Conservation (phyloP, 331 rosid species). For the Prunus yedoensis region DNA sequence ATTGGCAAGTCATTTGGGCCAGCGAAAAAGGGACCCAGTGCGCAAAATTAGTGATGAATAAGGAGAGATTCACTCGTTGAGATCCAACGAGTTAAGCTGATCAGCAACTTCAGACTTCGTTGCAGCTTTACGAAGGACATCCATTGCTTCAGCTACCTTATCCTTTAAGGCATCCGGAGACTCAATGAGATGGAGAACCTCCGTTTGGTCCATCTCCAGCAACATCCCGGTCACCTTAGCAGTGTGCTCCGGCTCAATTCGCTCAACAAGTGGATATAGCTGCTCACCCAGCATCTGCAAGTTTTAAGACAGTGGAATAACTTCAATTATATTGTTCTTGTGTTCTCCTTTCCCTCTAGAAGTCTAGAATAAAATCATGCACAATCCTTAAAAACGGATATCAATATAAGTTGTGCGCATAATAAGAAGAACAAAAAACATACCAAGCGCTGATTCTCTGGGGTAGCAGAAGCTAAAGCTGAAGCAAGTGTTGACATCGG, state of each 20-base stretch:
- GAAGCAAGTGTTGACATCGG: constrained; percentile 69
- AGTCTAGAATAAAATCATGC: neutral
- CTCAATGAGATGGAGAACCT: constrained; percentile 91
- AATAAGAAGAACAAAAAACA: neutral
- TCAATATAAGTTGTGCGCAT: neutral
- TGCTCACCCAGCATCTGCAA: constrained; percentile 87
- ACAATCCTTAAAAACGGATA: neutral
- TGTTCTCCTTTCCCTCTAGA: neutral
- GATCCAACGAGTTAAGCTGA: constrained; percentile 48
- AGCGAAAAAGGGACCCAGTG: constrained; percentile 9
- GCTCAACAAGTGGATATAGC: constrained; percentile 78
- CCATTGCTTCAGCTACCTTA: constrained; percentile 87
- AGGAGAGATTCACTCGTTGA: constrained; percentile 43
- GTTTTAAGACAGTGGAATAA: neutral
- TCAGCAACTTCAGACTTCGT: constrained; percentile 56
- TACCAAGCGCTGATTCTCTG: constrained; percentile 72
- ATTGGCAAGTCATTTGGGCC: neutral
- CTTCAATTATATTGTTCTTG: neutral
- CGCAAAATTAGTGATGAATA: neutral
- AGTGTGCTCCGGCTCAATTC: constrained; percentile 47
- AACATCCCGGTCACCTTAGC: constrained; percentile 92
- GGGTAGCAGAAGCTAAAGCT: constrained; percentile 77
- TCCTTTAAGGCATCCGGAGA: constrained; percentile 76
- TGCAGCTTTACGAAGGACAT: constrained; percentile 62
- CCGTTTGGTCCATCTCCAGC: constrained; percentile 94